Evolutionary conservation across 2,329 filamentous ascomycete genomes (phyloP).

Genomic region (Arthrinium phaeospermum): DNA sequence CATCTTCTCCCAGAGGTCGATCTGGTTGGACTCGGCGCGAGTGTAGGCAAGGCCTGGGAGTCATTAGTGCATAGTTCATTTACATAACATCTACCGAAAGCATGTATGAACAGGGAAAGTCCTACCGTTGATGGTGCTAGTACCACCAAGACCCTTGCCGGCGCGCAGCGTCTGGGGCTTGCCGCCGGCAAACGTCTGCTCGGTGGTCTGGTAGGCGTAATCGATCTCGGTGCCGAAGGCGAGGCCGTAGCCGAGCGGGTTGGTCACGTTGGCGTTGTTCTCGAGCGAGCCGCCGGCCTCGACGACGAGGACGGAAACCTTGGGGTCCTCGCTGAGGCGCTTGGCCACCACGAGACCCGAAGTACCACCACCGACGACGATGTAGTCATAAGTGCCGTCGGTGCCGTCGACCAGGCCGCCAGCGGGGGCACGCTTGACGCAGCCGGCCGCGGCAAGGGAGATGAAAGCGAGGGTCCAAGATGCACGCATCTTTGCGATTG

Average conservation of each 20-base stretch:
- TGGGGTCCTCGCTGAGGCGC: conserved; percentile 20
- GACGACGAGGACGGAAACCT: conserved; percentile 20
- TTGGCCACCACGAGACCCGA: conserved; percentile 22
- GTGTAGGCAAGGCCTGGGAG: conserved; percentile 44
- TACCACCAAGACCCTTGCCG: conserved; percentile 24
- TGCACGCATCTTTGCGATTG: conserved; percentile 11
- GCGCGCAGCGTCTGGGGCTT: conserved; percentile 13
- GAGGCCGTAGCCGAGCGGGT: conserved; percentile 17
- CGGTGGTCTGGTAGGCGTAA: conserved; percentile 18
- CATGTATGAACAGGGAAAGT: no score
- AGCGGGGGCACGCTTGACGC: background rate
- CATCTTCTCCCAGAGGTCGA: conserved; percentile 43
- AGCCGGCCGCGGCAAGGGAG: conserved; percentile 18
- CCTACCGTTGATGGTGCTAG: conserved; percentile 22
- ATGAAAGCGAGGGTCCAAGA: conserved; percentile 18
- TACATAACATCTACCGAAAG: no score
- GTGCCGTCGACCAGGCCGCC: background rate
- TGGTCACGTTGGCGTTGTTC: conserved; percentile 21
- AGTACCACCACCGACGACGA: conserved; percentile 22
- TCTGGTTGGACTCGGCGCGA: conserved; percentile 41
- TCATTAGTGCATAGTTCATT: no score
- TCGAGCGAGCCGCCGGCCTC: conserved; percentile 23
- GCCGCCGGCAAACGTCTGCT: conserved; percentile 21
- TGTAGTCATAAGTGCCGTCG: conserved; percentile 20
- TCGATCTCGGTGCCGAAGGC: conserved; percentile 22